Percentiles rank a stretch among this genome's conserved stretches.
Conservation (phyloP, 371 early-diverging fungal species). For the Mucor circinelloides region DNA sequence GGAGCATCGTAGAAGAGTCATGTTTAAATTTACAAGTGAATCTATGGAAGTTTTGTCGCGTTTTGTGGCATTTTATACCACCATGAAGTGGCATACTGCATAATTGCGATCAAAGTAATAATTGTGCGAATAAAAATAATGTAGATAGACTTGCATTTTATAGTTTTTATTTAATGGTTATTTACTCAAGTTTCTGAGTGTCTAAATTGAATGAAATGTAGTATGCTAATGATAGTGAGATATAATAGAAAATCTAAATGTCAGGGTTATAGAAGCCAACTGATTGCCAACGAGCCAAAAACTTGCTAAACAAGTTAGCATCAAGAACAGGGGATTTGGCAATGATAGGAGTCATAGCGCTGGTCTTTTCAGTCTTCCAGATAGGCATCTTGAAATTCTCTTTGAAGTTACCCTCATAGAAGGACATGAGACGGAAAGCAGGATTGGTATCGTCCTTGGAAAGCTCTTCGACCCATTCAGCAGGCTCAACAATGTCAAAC, state of each 20-base stretch:
- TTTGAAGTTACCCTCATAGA: constrained; percentile 24
- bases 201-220: too few relatives aligned
- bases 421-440: constrained; percentile 33
- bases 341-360: constrained; percentile 2
- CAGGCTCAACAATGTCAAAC: constrained; percentile 23
- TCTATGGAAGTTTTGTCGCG: too few relatives aligned
- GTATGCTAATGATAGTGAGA: too few relatives aligned
- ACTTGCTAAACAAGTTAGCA: constrained; percentile 12
- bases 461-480: constrained; percentile 32
- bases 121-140: too few relatives aligned
- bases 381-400: constrained; percentile 19
- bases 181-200: too few relatives aligned
- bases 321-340: constrained; percentile 14
- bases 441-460: constrained; percentile 33
- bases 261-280: constrained; percentile 24
- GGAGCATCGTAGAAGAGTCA: too few relatives aligned
- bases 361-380: constrained; percentile 27
- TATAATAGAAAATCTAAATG: background rate
- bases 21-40: too few relatives aligned
- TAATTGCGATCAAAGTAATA: too few relatives aligned
- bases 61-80: too few relatives aligned
- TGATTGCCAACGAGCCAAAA: constrained; percentile 18
- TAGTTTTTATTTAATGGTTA: too few relatives aligned
- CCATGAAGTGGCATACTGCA: too few relatives aligned
- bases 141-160: too few relatives aligned